Evolutionary conservation across 495 filamentous ascomycete genomes (phyloP), one percentile per base, ranked within the genome.

Genomic region (Penicillium tannophilum): DNA sequence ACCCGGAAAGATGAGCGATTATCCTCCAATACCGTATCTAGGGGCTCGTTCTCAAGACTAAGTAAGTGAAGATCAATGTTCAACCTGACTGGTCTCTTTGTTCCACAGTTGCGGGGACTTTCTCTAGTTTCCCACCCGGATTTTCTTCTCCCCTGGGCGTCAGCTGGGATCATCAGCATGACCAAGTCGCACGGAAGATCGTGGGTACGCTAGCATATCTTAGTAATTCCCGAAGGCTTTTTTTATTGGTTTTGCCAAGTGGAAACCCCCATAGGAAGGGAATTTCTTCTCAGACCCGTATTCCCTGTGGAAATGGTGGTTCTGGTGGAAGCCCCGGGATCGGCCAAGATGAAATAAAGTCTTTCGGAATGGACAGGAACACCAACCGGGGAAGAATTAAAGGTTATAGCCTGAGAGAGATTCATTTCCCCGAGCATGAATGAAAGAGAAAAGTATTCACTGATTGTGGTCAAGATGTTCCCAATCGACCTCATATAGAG

Each of bases 311-410:
- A n/a, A 41, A 41, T n/a, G 14, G 39, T n/a, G 14, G 35, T 39
- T 39, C 35, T 16, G 14, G 39, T 41, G 39, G 39, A 41, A 47
- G 39, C 31, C 35, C 52, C 61, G 60, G 55, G 60, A 63, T 63
- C 60, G 60, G 56, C 60, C 60, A 48, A 51, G 55, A 62, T 50
- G 45, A 4, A 28, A 58, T 47, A 55, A 5, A 17, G 39, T 41
- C 39, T 17, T 4, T 41, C 33, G 33, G 33, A 8, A 36, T 36
- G 33, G 33, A 36, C 33, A 36, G 33, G 33, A 36, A 36, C 33
- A 8, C 33, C 9, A 14, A 36, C 9, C 33, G 33, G 33, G 33
- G 33, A 36, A 36, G 33, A 36, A 11, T 9, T 2, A 9, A 36
- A 36, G 10, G 12, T 36, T 6, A 12, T 36, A 12, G 12, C 33